Percentiles rank a stretch among this genome's conserved stretches.
Conservation (phyloP, 176 grass and related monocot species). For the Hyparrhenia diplandra region DNA sequence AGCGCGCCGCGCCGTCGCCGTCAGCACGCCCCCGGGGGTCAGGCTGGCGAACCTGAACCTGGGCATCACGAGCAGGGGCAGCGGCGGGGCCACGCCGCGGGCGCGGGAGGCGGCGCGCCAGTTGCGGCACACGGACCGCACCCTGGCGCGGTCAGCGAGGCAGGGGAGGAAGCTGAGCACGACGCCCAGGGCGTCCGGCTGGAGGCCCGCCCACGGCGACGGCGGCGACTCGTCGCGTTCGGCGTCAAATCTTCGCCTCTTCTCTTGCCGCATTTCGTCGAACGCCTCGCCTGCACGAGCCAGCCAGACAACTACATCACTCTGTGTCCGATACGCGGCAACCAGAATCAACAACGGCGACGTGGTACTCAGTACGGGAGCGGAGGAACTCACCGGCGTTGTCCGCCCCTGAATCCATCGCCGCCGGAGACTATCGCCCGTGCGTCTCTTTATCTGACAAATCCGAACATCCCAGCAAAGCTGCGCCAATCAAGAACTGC, state of each 20-base stretch:
- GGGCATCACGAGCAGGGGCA: neutral
- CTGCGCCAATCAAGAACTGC: neutral
- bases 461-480: neutral
- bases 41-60: neutral
- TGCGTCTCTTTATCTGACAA: neutral
- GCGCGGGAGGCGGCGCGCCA: neutral
- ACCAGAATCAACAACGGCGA: neutral
- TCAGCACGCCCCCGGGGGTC: neutral
- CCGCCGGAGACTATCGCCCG: neutral
- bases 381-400: neutral
- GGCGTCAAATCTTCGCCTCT: neutral
- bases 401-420: neutral
- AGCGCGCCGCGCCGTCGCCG: neutral
- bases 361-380: neutral
- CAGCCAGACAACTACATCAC: neutral
- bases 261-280: neutral
- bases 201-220: neutral
- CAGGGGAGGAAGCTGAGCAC: conserved; percentile 8
- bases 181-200: neutral
- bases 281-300: neutral
- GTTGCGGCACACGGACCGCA: conserved; percentile 5
- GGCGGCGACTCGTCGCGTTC: neutral
- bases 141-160: conserved; percentile 6
- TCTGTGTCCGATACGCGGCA: neutral
- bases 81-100: neutral